These are phyloP conservation scores for Arabis hirsuta DNA, from an alignment of 345 rosid species.

Conservation along the genomic window DNA sequence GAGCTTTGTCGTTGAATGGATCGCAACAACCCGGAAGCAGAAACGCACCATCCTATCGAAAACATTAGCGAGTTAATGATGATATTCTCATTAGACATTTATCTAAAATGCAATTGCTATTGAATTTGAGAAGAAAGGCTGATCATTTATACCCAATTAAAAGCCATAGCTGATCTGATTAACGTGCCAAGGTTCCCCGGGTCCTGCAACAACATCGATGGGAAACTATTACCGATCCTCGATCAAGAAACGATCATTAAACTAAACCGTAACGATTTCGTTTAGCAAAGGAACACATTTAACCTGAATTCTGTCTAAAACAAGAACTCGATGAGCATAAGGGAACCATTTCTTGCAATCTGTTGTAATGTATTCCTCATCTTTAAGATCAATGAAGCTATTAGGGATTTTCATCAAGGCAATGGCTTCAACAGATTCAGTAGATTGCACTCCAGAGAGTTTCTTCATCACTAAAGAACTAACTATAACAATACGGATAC, in stretches of 20 bases:
- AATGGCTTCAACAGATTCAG: conserved; percentile 75
- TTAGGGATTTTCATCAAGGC: conserved; percentile 80
- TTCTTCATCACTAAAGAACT: conserved; percentile 77
- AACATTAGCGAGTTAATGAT: background rate
- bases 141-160: conserved; percentile 70
- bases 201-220: conserved; percentile 58
- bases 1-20: conserved; percentile 88
- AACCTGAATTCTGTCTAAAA: conserved; percentile 91
- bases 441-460: conserved; percentile 77
- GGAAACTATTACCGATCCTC: background rate
- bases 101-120: background rate
- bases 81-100: conserved; percentile 4
- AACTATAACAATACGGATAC: conserved; percentile 52
- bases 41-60: conserved; percentile 78
- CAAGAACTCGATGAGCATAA: conserved; percentile 67
- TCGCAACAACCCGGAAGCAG: conserved; percentile 97
- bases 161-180: conserved; percentile 87
- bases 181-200: conserved; percentile 94
- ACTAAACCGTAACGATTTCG: background rate
- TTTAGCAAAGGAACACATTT: background rate
- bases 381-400: conserved; percentile 55
- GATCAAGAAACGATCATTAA: conserved; percentile 5
- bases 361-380: conserved; percentile 20
- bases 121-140: conserved; percentile 4
- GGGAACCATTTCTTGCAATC: conserved; percentile 69